A percentile compares a stretch with the other conserved stretches of the same genome.
Evolutionary conservation across 2,329 filamentous ascomycete genomes (phyloP).

Genomic region (Fusarium sp.): DNA sequence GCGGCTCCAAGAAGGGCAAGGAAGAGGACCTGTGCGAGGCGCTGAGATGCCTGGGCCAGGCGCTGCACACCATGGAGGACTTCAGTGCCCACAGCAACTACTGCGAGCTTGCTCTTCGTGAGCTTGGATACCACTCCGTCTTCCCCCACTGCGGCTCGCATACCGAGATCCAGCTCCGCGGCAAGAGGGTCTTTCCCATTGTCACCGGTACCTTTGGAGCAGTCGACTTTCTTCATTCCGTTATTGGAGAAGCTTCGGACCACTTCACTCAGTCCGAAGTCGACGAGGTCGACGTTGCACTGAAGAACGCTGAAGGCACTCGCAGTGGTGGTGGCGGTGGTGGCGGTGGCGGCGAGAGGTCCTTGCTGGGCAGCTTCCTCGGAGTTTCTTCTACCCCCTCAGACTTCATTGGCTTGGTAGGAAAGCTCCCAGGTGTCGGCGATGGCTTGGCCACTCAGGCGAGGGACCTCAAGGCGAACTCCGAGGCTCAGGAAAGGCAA

Average conservation of each 20-base stretch:
- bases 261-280: conserved; percentile 90
- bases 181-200: conserved; percentile 79
- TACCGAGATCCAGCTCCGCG: conserved; percentile 75
- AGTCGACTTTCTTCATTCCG: conserved; percentile 88
- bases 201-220: conserved; percentile 84
- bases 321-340: conserved; percentile 55
- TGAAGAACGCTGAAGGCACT: conserved; percentile 76
- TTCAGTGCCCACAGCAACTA: conserved; percentile 90
- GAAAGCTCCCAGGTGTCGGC: conserved; percentile 81
- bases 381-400: conserved; percentile 56
- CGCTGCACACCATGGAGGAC: conserved; percentile 84
- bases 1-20: conserved; percentile 74
- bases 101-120: conserved; percentile 82
- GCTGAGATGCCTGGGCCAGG: conserved; percentile 81
- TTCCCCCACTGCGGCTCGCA: conserved; percentile 81
- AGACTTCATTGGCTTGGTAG: conserved; percentile 81
- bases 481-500: conserved; percentile 75
- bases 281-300: conserved; percentile 82
- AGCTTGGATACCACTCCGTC: conserved; percentile 85
- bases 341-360: conserved; percentile 51
- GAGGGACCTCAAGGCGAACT: conserved; percentile 71
- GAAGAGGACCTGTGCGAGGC: conserved; percentile 88
- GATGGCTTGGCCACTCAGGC: conserved; percentile 78
- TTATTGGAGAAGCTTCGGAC: conserved; percentile 83
- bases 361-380: conserved; percentile 60